Base-by-base conservation (phyloP, 176 grass and related monocot species). In the Triticum monococcum region DNA sequence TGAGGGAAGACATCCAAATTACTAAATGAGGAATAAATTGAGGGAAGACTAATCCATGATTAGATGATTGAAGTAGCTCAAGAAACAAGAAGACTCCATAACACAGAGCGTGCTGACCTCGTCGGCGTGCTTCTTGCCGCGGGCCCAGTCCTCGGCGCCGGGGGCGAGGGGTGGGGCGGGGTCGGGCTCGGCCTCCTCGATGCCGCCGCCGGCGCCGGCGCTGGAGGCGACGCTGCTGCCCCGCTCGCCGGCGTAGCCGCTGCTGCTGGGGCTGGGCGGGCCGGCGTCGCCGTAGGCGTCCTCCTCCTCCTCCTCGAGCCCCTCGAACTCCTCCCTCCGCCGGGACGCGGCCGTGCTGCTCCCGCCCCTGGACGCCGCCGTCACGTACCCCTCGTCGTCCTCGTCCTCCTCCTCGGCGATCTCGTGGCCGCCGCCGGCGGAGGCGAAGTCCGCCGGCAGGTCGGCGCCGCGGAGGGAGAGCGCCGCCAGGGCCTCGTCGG, bases 221-320 rank as follows among this genome's bases (percentile, higher is more conserved):
- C 95, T 97, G 78, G 94, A 97, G 24, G 79, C 87, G 71, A 89
- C 84, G 79, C 97, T 98, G 79, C 92, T 94, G 33, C 97, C 97
- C 20, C 94, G 84, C 94, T 96, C 94, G 7, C 90, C 97, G 11
- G 94, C 97, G 68, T 96, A 99, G 72, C 94, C 94, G 57, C 93
- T 94, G 76, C 97, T 96, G 82, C 97, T 93, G 76, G 97, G 92
- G 81, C 94, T 99, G 31, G 88, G 90, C 12, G 89, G 94, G 32
- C 60, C 87, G 12, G 79, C 56, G 52, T 94, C 87, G n/a, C 88
- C 90, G 11, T 75, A 86, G 3, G 35, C 86, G 9, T 81, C 85
- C 45, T 87, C 57, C 62, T 72, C 86, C 16, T 72, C 86, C 16
- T 86, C 79, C 38, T 86, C 81, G 41, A 85, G 68, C 28, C 81